Base-by-base conservation (phyloP, 2,329 filamentous ascomycete species). In the Colletotrichum abscissum region DNA sequence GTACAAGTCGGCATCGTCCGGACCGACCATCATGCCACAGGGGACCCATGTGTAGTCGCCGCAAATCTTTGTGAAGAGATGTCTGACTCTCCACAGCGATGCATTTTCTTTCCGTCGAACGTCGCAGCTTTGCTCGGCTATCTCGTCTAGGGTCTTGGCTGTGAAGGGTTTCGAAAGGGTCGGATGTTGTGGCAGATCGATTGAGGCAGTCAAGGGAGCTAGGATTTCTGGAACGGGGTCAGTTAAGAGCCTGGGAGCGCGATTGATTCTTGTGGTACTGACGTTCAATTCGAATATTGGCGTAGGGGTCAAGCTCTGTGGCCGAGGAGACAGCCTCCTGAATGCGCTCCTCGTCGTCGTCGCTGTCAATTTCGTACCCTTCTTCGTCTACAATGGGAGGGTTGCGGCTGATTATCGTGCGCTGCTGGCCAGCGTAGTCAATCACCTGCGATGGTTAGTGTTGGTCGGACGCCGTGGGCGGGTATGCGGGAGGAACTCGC, bases 101-200 rank as follows among this genome's bases (percentile, higher is more conserved):
- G 86, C 86, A 75, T 93, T 93, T 80, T 97, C 94, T 79, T 93
- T 92, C 70, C 94, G 91, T 85, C 94, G 90, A 76, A 94, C 92
- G 69, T 89, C 87, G 76, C 90, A 89, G 67, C 91, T 92, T 82
- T 95, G 92, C 57, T 87, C 86, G 22, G 92, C 90, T 68, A 97
- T 88, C 75, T 94, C 90, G 63, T 90, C 92, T 22, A 97, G 87
- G 12, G 92, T 93, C 76, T 90, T 92, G 63, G 93, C 94, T 16
- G 88, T 92, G 80, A 95, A 97, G 0, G 94, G 91, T 76, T 91
- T 88, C 73, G 93, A 94, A 54, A 95, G 86, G 28, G 92, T 92
- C 64, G 93, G 92, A 80, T 97, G 94, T 69, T 88, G 88, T 16
- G 93, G 89, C 19, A 97, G 86, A 73, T 95, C 93, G 81, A 92